phyloP scores from a whole-genome alignment of 2,329 filamentous ascomycete genomes.

The Paramyrothecium roridum region DNA sequence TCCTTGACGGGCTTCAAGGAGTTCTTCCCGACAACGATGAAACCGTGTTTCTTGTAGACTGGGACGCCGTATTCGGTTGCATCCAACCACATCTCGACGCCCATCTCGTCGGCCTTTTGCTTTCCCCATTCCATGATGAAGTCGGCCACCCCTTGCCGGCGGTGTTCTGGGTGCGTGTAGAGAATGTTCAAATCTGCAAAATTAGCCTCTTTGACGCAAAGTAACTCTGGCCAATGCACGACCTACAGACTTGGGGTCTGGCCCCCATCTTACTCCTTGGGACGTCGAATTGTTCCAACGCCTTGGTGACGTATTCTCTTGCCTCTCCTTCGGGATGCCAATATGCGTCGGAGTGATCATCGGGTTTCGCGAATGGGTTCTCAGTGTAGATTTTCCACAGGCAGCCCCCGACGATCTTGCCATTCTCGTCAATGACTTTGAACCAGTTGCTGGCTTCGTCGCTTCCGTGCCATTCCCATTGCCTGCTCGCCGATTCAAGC shows the following conservation, averaged over 20 bases:
- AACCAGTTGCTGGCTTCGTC: conserved; percentile 12
- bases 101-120: conserved; percentile 17
- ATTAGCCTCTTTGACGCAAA: background rate
- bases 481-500: conserved; percentile 1
- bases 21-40: conserved; percentile 12
- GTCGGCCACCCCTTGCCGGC: conserved; percentile 15
- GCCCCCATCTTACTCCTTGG: conserved; percentile 12
- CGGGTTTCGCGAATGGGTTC: conserved; percentile 9
- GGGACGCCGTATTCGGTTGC: conserved; percentile 14
- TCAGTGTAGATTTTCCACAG: conserved; percentile 13
- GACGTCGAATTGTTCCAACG: conserved; percentile 11
- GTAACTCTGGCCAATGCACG: background rate
- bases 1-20: conserved; percentile 6
- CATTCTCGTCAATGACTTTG: conserved; percentile 12
- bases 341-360: conserved; percentile 8
- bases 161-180: conserved; percentile 15
- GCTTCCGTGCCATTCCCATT: conserved; percentile 10
- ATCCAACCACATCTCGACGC: conserved; percentile 17
- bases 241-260: conserved; percentile 16
- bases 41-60: conserved; percentile 17
- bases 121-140: conserved; percentile 16
- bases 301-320: conserved; percentile 12
- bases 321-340: conserved; percentile 15
- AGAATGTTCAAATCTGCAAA: conserved; percentile 13
- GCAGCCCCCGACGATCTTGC: conserved; percentile 15